phyloP scores from a whole-genome alignment of 371 early-diverging fungal genomes.

The Dichotomocladium elegans region DNA sequence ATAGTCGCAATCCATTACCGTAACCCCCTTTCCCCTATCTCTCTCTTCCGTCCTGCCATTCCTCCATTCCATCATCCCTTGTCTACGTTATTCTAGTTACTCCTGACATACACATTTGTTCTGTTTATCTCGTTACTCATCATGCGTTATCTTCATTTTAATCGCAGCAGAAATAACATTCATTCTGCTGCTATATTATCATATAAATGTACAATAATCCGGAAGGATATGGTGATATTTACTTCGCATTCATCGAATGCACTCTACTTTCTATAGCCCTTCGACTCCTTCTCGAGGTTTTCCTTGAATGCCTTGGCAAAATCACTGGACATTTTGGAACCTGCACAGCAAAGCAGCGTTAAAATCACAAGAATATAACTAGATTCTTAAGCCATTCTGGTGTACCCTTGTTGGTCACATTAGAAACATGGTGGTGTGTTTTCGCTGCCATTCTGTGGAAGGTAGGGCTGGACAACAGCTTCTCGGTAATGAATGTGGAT shows the following conservation, averaged over 20 bases:
- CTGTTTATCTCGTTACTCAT: too few species aligned
- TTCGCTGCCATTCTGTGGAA: slow-evolving; percentile 47
- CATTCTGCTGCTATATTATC: not conserved
- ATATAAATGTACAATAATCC: too few species aligned
- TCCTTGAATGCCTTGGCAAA: slow-evolving; percentile 49
- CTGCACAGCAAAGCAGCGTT: slow-evolving; percentile 7
- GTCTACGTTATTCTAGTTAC: too few species aligned
- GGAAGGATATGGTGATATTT: too few species aligned
- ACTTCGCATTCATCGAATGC: not conserved
- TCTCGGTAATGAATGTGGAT: slow-evolving; percentile 44
- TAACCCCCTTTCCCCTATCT: not conserved
- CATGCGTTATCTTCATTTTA: too few species aligned
- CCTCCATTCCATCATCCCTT: not conserved
- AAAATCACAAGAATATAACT: not conserved
- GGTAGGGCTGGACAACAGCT: slow-evolving; percentile 40
- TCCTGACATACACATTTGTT: too few species aligned
- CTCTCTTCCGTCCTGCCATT: not conserved
- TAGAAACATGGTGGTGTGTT: slow-evolving; percentile 52
- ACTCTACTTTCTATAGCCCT: slow-evolving; percentile 16
- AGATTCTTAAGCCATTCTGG: not conserved
- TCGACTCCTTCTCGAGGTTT: slow-evolving; percentile 46
- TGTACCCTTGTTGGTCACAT: slow-evolving; percentile 37
- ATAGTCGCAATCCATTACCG: not conserved
- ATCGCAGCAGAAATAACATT: too few species aligned
- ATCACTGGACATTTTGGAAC: slow-evolving; percentile 24